These are phyloP conservation scores for Nemania sp. DNA, from an alignment of 2,329 filamentous ascomycete species.

Conservation along the genomic window DNA sequence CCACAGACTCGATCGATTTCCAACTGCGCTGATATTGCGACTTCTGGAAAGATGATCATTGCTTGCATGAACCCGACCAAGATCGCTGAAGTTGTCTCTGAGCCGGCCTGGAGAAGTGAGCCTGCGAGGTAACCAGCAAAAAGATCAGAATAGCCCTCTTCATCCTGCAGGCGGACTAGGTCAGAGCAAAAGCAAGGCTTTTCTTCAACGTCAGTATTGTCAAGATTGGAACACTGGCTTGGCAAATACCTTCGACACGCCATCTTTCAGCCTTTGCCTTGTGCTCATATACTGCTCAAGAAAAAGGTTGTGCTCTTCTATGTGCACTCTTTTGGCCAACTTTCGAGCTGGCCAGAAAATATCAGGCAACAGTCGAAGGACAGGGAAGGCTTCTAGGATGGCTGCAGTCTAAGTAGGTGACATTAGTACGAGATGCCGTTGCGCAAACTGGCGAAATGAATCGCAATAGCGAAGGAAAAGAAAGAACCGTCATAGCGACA, in stretches of 20 bases:
- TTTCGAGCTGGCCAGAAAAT: too few species aligned
- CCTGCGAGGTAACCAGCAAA: not conserved
- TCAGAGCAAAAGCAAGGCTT: not conserved
- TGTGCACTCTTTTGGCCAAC: too few species aligned
- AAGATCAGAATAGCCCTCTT: not conserved
- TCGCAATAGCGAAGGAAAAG: too few species aligned
- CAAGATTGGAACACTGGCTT: not conserved
- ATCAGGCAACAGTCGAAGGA: too few species aligned
- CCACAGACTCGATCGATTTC: constrained; percentile 48
- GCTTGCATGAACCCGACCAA: not conserved
- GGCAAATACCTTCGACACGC: not conserved
- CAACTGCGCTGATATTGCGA: constrained; percentile 17
- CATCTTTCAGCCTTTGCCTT: not conserved
- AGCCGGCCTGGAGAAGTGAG: not conserved
- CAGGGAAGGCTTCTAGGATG: too few species aligned
- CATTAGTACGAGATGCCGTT: too few species aligned
- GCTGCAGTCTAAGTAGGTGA: too few species aligned
- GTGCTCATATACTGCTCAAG: not conserved
- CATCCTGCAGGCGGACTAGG: not conserved
- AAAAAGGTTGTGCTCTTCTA: too few species aligned
- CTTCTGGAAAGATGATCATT: constrained; percentile 2
- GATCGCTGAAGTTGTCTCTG: not conserved
- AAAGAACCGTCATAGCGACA: too few species aligned
- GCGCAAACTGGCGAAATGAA: too few species aligned
- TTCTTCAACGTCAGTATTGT: not conserved